A percentile compares a stretch with the other conserved stretches of the same genome.
Evolutionary conservation across 352 stramenopile species (phyloP).

Genomic region (Phytophthora melonis): DNA sequence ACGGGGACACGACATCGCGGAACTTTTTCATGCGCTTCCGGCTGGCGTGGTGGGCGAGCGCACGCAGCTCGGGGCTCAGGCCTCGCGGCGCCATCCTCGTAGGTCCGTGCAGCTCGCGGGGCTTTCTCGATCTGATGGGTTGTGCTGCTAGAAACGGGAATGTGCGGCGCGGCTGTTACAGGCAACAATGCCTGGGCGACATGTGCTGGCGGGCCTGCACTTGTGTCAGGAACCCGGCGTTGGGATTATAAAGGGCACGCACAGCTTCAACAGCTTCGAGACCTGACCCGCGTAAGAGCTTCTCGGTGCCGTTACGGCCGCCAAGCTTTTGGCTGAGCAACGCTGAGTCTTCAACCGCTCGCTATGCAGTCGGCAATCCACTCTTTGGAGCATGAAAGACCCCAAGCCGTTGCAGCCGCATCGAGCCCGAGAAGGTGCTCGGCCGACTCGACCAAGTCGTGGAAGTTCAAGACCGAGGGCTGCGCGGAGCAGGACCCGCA

Average conservation of each 20-base stretch:
- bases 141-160: slow-evolving; percentile 15
- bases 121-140: slow-evolving; percentile 27
- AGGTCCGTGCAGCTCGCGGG: neutral
- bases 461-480: slow-evolving; percentile 51
- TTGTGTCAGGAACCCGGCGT: neutral
- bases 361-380: slow-evolving; percentile 20
- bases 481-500: slow-evolving; percentile 53
- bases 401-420: slow-evolving; percentile 32
- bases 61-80: slow-evolving; percentile 15
- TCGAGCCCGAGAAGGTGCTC: slow-evolving; percentile 44
- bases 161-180: slow-evolving; percentile 31
- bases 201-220: neutral
- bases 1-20: slow-evolving; percentile 60
- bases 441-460: slow-evolving; percentile 51
- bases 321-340: neutral
- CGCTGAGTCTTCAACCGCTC: too few relatives aligned
- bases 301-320: slow-evolving; percentile 1
- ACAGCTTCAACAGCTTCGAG: slow-evolving; percentile 18
- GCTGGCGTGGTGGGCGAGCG: slow-evolving; percentile 32
- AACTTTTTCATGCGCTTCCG: slow-evolving; percentile 69
- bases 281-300: slow-evolving; percentile 8
- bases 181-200: too few relatives aligned
- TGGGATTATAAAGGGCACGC: slow-evolving; percentile 3
- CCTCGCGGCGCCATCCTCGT: slow-evolving; percentile 30
- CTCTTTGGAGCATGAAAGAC: slow-evolving; percentile 30